Conservation (phyloP, 495 filamentous ascomycete genomes). For the Coniosporium apollinis region DNA sequence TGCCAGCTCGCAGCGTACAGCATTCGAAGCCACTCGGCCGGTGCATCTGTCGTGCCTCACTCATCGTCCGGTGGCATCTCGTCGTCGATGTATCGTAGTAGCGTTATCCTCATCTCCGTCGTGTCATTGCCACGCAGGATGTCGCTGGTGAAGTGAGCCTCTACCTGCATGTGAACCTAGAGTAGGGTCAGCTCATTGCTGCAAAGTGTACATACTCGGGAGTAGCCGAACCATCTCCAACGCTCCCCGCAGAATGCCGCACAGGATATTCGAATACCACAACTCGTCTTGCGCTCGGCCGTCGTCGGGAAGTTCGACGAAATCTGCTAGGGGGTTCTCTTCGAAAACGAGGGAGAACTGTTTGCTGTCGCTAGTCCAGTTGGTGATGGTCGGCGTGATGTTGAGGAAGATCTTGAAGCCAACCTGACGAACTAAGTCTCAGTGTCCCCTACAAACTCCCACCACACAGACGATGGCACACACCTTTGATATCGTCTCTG, state of each 20-base stretch:
- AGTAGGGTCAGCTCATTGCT: conserved; percentile 1
- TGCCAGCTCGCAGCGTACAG: no score
- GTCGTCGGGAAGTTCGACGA: conserved; percentile 93
- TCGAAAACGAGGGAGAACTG: conserved; percentile 93
- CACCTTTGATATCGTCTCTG: conserved; percentile 92
- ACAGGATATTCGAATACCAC: conserved; percentile 96
- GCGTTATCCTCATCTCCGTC: conserved; percentile 88
- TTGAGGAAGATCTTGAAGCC: conserved; percentile 99
- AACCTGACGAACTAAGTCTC: conserved; percentile 48
- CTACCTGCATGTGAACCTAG: conserved; percentile 97
- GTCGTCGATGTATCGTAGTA: conserved; percentile 92
- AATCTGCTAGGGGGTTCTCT: conserved; percentile 92
- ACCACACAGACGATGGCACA: conserved; percentile 7
- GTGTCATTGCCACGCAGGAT: conserved; percentile 84
- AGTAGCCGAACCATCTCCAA: conserved; percentile 64
- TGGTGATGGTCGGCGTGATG: conserved; percentile 84
- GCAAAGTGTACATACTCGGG: neutral
- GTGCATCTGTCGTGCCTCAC: conserved; percentile 29
- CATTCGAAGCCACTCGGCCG: no score
- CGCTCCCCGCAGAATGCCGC: conserved; percentile 76
- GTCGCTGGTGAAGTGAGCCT: conserved; percentile 93
- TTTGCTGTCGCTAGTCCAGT: conserved; percentile 91
- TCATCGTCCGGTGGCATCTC: conserved; percentile 96
- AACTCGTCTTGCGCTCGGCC: conserved; percentile 89
- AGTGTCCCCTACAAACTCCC: no score